A percentile compares a stretch with the other conserved stretches of the same genome.
phyloP scores from a whole-genome alignment of 2,329 filamentous ascomycete genomes.

The Cercospora canescens region DNA sequence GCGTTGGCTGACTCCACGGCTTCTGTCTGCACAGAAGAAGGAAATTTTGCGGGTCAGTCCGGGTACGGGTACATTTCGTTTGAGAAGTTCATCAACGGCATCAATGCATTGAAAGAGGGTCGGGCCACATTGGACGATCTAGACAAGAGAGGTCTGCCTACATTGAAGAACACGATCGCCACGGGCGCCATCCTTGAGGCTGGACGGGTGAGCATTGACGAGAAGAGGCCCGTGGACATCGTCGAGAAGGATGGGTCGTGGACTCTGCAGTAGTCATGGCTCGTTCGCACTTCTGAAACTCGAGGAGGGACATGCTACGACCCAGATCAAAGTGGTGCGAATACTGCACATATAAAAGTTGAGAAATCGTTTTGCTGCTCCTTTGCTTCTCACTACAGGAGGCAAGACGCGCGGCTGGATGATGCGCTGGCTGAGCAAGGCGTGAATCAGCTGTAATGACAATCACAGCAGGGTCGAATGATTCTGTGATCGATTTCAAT shows the following conservation, averaged over 20 bases:
- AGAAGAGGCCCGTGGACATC: slow-evolving; percentile 76
- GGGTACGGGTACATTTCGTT: slow-evolving; percentile 94
- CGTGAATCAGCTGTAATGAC: neutral
- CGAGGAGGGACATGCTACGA: neutral
- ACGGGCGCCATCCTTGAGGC: slow-evolving; percentile 92
- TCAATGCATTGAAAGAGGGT: slow-evolving; percentile 74
- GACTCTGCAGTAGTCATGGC: slow-evolving; percentile 57
- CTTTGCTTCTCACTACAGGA: neutral
- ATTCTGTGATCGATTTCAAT: neutral
- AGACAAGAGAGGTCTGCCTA: slow-evolving; percentile 78
- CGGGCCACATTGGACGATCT: slow-evolving; percentile 71
- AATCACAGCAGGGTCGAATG: neutral
- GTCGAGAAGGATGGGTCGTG: slow-evolving; percentile 64
- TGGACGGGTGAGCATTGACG: slow-evolving; percentile 79
- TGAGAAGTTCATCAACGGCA: slow-evolving; percentile 93
- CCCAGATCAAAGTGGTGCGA: neutral
- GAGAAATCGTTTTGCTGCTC: neutral
- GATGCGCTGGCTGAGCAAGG: neutral
- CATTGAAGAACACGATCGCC: slow-evolving; percentile 82
- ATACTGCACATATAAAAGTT: neutral
- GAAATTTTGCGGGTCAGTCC: slow-evolving; percentile 87
- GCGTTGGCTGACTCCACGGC: too few species aligned
- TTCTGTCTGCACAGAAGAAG: slow-evolving; percentile 80
- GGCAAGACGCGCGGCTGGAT: neutral
- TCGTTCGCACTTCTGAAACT: neutral